Evolutionary conservation across 1,139 yeast species (phyloP), one percentile per base, ranked within the genome.

Genomic region (Nakaseomyces glabratus): DNA sequence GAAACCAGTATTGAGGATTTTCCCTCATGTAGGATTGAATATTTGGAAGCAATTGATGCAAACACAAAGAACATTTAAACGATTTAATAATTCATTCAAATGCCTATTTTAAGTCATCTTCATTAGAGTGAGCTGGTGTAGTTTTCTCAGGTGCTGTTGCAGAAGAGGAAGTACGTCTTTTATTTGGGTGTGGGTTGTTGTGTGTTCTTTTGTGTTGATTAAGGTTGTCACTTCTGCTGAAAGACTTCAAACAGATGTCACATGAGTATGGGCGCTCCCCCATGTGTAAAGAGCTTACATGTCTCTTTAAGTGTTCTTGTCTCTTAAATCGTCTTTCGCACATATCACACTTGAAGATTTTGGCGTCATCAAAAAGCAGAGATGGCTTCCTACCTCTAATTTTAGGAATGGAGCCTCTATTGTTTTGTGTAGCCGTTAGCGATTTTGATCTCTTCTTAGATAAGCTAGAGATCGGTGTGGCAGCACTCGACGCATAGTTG

Each of bases 251-350:
- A 52, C 93, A 81, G 21, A 73, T 66, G n/a, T 64, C 61, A 58
- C 93, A 81, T 45, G 67, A 74, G 57, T 69, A 81, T 0, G 93
- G 93, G 55, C 79, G 78, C 41, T 78, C 86, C 41, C 76, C 70
- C 15, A 88, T 79, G 51, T 76, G 82, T 44, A 81, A 65, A 11
- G 85, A 76, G 40, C 90, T 66, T 52, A 76, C 73, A 52, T 81
- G 93, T 40, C 93, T 68, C 53, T 78, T 79, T 46, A 82, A 61
- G 57, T 82, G 93, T 52, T 82, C 93, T 54, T 78, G 85, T 45
- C 93, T 70, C 51, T 77, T 74, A 61, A 82, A 82, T 37, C 80
- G 58, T 48, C 81, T 62, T 32, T 72, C 66, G 49, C 84, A 76
- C 25, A 47, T 49, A 5, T 57, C 59, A 44, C 64, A 65, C 18